These are phyloP conservation scores for Wickerhamomyces sp. DNA, from an alignment of 1,139 yeast genomes.

Conservation along the genomic window DNA sequence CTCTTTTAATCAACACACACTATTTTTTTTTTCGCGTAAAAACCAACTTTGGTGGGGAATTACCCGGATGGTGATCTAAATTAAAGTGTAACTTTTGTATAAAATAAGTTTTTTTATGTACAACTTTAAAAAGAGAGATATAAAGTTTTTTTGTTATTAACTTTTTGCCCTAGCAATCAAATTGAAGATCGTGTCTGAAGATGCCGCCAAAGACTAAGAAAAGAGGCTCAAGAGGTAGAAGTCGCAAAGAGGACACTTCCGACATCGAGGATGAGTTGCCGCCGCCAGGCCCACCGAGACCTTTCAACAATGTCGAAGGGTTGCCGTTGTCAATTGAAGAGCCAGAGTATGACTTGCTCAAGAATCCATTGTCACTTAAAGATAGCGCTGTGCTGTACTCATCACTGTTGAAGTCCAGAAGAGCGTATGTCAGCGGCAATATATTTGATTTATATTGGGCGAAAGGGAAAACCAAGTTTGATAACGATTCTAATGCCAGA, in stretches of 20 bases:
- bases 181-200: not conserved
- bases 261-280: conserved; percentile 29
- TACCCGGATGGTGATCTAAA: too few species aligned
- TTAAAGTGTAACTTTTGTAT: too few species aligned
- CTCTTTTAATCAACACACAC: too few species aligned
- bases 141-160: not conserved
- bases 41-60: too few species aligned
- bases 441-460: conserved; percentile 84
- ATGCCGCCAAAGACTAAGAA: conserved; percentile 37
- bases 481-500: conserved; percentile 44
- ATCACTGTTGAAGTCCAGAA: conserved; percentile 71
- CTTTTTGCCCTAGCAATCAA: not conserved
- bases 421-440: conserved; percentile 65
- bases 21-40: too few species aligned
- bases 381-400: conserved; percentile 72
- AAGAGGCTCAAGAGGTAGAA: conserved; percentile 27
- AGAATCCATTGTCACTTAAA: conserved; percentile 62
- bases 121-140: too few species aligned
- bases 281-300: conserved; percentile 42
- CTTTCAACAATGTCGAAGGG: conserved; percentile 62
- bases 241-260: conserved; percentile 40
- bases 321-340: conserved; percentile 64
- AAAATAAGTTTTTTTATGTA: too few species aligned
- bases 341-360: conserved; percentile 60
- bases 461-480: conserved; percentile 42